A percentile compares a stretch with the other conserved stretches of the same genome.
phyloP scores from a whole-genome alignment of 257 asterid genomes.

The Capsicum rhomboideum region DNA sequence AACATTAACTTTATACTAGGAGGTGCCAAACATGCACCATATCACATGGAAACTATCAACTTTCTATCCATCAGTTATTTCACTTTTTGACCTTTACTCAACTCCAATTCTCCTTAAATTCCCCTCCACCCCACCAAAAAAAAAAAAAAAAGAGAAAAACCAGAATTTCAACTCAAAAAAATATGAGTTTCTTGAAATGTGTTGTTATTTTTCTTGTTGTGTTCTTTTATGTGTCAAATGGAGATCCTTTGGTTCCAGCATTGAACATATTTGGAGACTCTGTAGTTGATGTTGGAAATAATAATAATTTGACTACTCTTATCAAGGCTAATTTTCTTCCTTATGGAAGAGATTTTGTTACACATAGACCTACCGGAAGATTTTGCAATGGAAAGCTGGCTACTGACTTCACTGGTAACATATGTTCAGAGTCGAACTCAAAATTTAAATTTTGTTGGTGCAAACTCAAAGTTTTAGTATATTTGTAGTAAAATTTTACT shows the following conservation, averaged over 20 bases:
- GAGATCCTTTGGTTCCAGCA: conserved; percentile 72
- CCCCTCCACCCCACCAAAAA: not conserved
- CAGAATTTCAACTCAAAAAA: not conserved
- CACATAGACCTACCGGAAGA: conserved; percentile 76
- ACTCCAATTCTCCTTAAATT: conserved; percentile 24
- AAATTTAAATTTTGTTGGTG: not conserved
- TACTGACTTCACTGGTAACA: conserved; percentile 66
- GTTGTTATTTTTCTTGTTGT: conserved; percentile 15
- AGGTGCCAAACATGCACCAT: conserved; percentile 15
- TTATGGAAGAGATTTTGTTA: conserved; percentile 68
- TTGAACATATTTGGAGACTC: conserved; percentile 75
- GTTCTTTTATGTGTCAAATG: conserved; percentile 13
- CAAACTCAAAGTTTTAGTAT: no score
- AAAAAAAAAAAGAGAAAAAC: not conserved
- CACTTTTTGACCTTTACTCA: conserved; percentile 3
- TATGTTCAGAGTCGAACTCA: not conserved
- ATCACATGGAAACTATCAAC: not conserved
- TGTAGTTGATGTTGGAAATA: conserved; percentile 75
- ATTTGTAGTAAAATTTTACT: no score
- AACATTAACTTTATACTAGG: not conserved
- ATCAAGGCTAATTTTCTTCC: conserved; percentile 82
- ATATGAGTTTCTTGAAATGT: conserved; percentile 32
- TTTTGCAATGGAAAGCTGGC: conserved; percentile 91
- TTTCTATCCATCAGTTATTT: conserved; percentile 10
- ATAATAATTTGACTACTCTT: conserved; percentile 49